Conservation (phyloP, 345 rosid genomes). For the Camelina hispida region DNA sequence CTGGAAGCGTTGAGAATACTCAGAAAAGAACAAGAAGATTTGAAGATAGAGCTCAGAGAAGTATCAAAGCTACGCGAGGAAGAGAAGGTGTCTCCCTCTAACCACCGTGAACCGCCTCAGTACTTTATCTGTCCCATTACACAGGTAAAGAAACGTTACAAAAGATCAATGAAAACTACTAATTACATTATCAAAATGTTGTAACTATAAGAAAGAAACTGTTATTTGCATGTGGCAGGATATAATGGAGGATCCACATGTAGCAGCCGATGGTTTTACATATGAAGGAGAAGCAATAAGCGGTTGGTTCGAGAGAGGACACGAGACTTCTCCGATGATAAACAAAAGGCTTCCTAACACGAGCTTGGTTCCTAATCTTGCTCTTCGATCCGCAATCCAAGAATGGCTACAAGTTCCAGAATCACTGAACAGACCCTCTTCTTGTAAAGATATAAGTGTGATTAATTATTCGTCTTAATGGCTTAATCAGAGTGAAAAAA, state of each 20-base stretch:
- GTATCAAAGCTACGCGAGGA: slow-evolving; percentile 54
- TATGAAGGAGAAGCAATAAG: slow-evolving; percentile 73
- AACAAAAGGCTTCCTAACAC: slow-evolving; percentile 48
- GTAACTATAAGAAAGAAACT: background rate
- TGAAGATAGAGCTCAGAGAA: slow-evolving; percentile 66
- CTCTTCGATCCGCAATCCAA: slow-evolving; percentile 54
- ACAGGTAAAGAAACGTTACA: slow-evolving; percentile 45
- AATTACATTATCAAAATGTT: slow-evolving; percentile 6
- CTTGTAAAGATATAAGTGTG: background rate
- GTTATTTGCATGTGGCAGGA: slow-evolving; percentile 50
- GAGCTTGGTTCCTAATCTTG: slow-evolving; percentile 54
- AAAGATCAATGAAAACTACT: background rate
- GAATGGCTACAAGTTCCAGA: slow-evolving; percentile 59
- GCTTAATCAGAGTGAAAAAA: background rate
- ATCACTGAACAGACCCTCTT: background rate
- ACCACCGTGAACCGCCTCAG: slow-evolving; percentile 27
- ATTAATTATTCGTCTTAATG: background rate
- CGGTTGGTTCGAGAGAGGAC: slow-evolving; percentile 65
- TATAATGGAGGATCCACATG: slow-evolving; percentile 74
- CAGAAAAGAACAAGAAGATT: slow-evolving; percentile 59
- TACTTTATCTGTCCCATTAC: slow-evolving; percentile 80
- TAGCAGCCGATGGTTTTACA: slow-evolving; percentile 79
- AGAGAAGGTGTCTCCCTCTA: background rate
- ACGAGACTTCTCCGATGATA: slow-evolving; percentile 75
- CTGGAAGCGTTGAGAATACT: slow-evolving; percentile 58